Evolutionary conservation across 306 rosid genomes (phyloP), one percentile per base, ranked within the genome.

Genomic region (Purshia tridentata): DNA sequence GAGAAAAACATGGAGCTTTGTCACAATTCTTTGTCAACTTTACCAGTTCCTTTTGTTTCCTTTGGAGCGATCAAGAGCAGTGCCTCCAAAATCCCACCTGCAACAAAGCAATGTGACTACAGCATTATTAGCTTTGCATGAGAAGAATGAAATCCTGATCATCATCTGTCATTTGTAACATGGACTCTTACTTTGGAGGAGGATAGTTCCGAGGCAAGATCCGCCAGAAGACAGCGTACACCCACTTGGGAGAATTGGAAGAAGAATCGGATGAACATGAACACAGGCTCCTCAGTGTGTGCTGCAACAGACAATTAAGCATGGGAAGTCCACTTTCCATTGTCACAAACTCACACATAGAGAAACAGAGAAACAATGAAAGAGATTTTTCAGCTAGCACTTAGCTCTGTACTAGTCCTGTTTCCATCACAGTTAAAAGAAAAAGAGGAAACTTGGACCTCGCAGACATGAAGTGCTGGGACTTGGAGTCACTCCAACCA

Each of bases 21-120:
- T 45, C 81, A 56, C 54, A 75, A 70, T 46, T 54, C 18, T 71
- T 67, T 45, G 23, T 42, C 71, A 63, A 5, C 42, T 67, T 80
- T 74, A 89, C 98, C 97, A 93, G 84, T 93, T 93, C 80, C 94
- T 86, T 77, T 84, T 88, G 84, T 93, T 89, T 81, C 97, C 97
- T 77, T 88, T 93, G 66, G 92, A 82, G 22, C 90, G 94, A 80
- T 91, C 96, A 81, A 89, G 91, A 75, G 84, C 79, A 77, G 77
- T 80, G 6, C 88, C 94, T 69, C 94, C 97, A 77, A 81, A 94
- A 67, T 91, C 98, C 97, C 94, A 94, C 91, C 98, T 93, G 82
- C 54, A 72, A 61, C 6, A 79, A 77, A 64, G 71, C 55, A 71
- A 40, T 55, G 72, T 72, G 16, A 18, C 29, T 64, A 29, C 35